Evolutionary conservation across 2,329 filamentous ascomycete species (phyloP).

Genomic region (Calonectria henricotiae): DNA sequence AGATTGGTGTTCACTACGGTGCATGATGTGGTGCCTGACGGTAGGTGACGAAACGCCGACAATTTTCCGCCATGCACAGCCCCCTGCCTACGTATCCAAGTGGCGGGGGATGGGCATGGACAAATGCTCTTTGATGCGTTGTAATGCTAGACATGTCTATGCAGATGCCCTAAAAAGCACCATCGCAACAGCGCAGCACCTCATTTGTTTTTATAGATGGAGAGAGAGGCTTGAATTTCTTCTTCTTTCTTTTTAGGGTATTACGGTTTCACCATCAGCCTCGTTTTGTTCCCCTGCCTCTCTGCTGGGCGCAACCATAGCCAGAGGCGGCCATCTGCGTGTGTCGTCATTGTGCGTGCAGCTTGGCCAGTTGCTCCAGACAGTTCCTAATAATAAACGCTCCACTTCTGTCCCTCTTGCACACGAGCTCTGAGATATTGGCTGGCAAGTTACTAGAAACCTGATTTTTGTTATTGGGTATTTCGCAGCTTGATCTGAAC

Average conservation of each 20-base stretch:
- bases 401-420: conserved; percentile 34
- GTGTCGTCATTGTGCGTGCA: conserved; percentile 52
- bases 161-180: neutral
- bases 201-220: neutral
- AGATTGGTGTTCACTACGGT: conserved; percentile 47
- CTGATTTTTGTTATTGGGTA: neutral
- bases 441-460: conserved; percentile 14
- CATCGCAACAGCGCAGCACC: neutral
- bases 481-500: conserved; percentile 9
- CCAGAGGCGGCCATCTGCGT: conserved; percentile 17
- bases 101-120: conserved; percentile 43
- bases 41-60: conserved; percentile 57
- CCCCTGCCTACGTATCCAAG: conserved; percentile 52
- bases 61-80: conserved; percentile 58
- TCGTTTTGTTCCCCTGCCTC: neutral
- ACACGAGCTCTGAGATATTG: conserved; percentile 15
- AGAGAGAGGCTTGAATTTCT: too few species aligned
- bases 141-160: conserved; percentile 12
- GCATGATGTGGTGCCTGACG: conserved; percentile 56
- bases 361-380: conserved; percentile 36
- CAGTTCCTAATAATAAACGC: conserved; percentile 42
- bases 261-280: neutral
- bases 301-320: neutral
- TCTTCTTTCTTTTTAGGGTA: neutral
- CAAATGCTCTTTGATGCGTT: conserved; percentile 27